Evolutionary conservation across 2,329 filamentous ascomycete genomes (phyloP).

Genomic region (Verruconis gallopava): DNA sequence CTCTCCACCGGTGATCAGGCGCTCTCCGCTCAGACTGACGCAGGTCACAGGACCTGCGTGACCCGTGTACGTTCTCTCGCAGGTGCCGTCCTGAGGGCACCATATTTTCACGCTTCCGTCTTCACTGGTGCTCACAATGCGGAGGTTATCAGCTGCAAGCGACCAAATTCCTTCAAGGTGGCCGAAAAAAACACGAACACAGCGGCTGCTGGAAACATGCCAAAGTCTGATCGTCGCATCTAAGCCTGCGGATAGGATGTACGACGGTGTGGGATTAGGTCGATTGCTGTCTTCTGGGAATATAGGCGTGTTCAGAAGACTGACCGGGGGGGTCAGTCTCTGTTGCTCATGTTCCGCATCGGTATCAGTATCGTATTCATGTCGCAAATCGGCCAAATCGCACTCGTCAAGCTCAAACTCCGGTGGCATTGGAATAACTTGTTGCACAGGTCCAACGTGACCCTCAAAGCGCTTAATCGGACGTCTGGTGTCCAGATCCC

Average conservation of each 20-base stretch:
- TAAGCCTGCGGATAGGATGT: conserved; percentile 85
- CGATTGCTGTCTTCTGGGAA: conserved; percentile 52
- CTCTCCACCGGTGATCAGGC: conserved; percentile 87
- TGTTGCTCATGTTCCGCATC: conserved; percentile 4
- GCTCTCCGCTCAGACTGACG: conserved; percentile 76
- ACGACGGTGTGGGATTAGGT: conserved; percentile 59
- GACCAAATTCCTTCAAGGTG: conserved; percentile 96
- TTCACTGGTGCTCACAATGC: conserved; percentile 79
- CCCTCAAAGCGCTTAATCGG: conserved; percentile 71
- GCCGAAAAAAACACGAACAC: conserved; percentile 86
- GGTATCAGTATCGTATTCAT: conserved; percentile 9
- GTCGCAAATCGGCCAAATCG: conserved; percentile 4
- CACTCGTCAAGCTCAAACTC: conserved; percentile 81
- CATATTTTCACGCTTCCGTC: conserved; percentile 93
- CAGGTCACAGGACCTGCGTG: conserved; percentile 88
- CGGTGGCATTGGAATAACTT: conserved; percentile 68
- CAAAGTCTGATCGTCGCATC: conserved; percentile 87
- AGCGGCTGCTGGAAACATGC: conserved; percentile 72
- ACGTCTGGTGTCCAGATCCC: conserved; percentile 76
- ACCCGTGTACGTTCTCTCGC: conserved; percentile 82
- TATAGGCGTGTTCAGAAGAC: conserved; percentile 21
- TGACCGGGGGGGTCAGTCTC: conserved; percentile 7
- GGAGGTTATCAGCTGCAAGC: conserved; percentile 73
- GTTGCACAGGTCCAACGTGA: conserved; percentile 91
- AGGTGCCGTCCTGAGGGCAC: conserved; percentile 84